Evolutionary conservation across 768 basidiomycete species (phyloP).

Genomic region (Leccinum imitatum): DNA sequence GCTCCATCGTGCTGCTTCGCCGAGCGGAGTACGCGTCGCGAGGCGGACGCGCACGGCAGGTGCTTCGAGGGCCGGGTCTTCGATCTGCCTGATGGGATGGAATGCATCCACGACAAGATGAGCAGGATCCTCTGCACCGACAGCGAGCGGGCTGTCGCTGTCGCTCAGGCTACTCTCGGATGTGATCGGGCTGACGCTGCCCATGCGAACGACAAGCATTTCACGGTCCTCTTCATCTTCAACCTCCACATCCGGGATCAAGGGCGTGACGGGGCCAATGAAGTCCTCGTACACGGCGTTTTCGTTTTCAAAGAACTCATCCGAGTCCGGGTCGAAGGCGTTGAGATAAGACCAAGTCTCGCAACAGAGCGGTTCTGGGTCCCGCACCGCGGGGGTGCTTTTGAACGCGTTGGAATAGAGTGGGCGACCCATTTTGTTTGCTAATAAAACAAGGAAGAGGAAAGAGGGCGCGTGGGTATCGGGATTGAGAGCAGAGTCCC

Average conservation of each 20-base stretch:
- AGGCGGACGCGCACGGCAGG: conserved; percentile 26
- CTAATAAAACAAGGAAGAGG: conserved; percentile 30
- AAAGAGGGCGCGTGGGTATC: conserved; percentile 14
- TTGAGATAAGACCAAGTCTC: conserved; percentile 66
- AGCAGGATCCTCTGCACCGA: conserved; percentile 42
- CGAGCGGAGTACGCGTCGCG: conserved; percentile 14
- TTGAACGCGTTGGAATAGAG: conserved; percentile 50
- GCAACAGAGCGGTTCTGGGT: conserved; percentile 43
- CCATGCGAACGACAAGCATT: conserved; percentile 31
- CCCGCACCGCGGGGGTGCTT: conserved; percentile 41
- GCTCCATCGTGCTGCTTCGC: conserved; percentile 9
- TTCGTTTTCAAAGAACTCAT: conserved; percentile 65
- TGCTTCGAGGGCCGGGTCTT: conserved; percentile 4
- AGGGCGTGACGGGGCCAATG: conserved; percentile 39
- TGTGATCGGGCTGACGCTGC: conserved; percentile 35
- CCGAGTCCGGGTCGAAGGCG: conserved; percentile 78
- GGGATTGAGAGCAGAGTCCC: not conserved
- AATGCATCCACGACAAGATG: conserved; percentile 41
- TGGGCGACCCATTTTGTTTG: conserved; percentile 53
- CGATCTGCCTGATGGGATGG: conserved; percentile 25
- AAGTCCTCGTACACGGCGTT: conserved; percentile 65
- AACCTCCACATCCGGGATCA: conserved; percentile 11
- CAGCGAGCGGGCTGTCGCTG: conserved; percentile 49
- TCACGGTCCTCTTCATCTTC: conserved; percentile 33
- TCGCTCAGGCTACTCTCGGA: conserved; percentile 48